Base-by-base conservation (phyloP, 192 early-diverging fungal species). In the Powellomyces hirtus region DNA sequence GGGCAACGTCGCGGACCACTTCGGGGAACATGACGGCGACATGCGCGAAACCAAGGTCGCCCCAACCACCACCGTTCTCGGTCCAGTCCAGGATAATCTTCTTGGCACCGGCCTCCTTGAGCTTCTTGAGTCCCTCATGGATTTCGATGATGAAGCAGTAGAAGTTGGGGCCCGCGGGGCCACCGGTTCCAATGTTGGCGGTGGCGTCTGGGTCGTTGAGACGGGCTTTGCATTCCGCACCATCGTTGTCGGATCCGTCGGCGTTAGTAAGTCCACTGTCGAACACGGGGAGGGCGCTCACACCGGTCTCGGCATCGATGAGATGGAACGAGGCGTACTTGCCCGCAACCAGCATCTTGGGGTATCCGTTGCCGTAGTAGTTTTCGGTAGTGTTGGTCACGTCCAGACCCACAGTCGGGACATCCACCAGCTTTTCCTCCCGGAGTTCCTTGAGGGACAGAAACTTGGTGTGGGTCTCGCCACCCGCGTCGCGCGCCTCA, bases 61-160 rank as follows among this genome's bases (percentile, higher is more conserved):
- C 67, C 67, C 67, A 69, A 14, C 76, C 76, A 27, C 76, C 76
- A 29, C 72, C 72, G 46, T 78, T 78, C 24, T 55, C 51, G 4
- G 68, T 67, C 45, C 70, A 56, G 62, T 78, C 76, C 24, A 78
- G 65, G 36, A 78, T 71, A 1, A 78, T 37, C 18, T 34, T 31
- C 51, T 64, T 59, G 1, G 71, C 68, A 31, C 76, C 76, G n/a
- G 18, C 26, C 11, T 64, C 44, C 60, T 74, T 70, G 26, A 78
- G 62, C 6, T 44, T 13, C 1, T 13, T 10, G 18, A 74, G 33
- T 50, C 76, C 76, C 26, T 35, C 57, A 22, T 73, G 58, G 27
- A 74, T 63, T 36, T 60, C 74, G 20, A 30, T 29, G 52, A 76
- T 69, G 56, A 69, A 69, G 46, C 55, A 58, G 67, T 49, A 69